Conservation (phyloP, 1,139 yeast genomes). For the Pichia sp. region DNA sequence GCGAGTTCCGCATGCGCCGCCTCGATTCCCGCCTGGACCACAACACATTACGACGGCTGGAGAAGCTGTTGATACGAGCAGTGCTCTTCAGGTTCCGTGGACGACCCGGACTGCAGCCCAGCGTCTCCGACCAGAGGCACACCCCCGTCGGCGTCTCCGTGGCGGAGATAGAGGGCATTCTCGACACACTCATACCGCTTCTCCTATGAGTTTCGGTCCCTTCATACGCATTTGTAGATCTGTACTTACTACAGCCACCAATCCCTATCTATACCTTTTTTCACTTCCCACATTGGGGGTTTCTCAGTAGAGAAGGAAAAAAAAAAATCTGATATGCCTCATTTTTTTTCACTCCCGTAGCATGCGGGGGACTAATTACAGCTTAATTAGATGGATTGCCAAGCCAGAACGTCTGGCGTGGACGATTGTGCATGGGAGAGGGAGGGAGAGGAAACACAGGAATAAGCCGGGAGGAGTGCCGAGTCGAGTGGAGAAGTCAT, state of each 20-base stretch:
- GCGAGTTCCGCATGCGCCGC: slow-evolving; percentile 11
- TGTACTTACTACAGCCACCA: no score
- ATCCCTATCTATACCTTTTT: no score
- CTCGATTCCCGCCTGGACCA: background rate
- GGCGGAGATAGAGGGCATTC: slow-evolving; percentile 2
- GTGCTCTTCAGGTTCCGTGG: slow-evolving; percentile 6
- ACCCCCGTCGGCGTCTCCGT: slow-evolving; percentile 1
- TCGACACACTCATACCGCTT: background rate
- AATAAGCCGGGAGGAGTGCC: background rate
- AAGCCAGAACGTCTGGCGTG: background rate
- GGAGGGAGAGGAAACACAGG: slow-evolving; percentile 23
- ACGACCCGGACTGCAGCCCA: background rate
- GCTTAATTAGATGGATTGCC: background rate
- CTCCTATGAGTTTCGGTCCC: background rate
- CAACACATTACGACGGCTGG: background rate
- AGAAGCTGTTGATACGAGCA: slow-evolving; percentile 1
- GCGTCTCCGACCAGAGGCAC: no score
- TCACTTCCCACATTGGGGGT: background rate
- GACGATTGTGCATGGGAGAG: slow-evolving; percentile 23
- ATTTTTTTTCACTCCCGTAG: background rate
- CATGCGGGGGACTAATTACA: background rate
- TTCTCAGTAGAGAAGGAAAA: background rate
- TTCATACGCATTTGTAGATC: no score
- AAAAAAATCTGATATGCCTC: background rate
- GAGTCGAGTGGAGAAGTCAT: no score